These are phyloP conservation scores for Dianthus caryophyllus DNA, from an alignment of 148 eudicot species.

Conservation along the genomic window DNA sequence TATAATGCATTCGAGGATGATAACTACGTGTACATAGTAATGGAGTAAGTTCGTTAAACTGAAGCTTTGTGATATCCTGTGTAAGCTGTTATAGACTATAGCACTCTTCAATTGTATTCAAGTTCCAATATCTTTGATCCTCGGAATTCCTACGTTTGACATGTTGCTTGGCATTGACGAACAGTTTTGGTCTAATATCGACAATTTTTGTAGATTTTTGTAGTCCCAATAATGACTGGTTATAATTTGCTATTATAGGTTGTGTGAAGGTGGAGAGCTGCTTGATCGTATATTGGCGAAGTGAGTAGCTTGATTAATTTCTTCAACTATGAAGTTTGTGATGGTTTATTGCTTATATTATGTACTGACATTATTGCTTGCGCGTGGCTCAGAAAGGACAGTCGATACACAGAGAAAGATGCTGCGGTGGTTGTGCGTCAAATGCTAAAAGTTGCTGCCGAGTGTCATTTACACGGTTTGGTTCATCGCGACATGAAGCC, in stretches of 20 bases:
- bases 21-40: constrained; percentile 82
- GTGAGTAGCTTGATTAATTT: constrained; percentile 30
- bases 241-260: constrained; percentile 44
- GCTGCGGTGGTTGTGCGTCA: constrained; percentile 91
- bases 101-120: too few species aligned
- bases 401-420: constrained; percentile 89
- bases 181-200: neutral
- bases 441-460: constrained; percentile 97
- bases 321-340: neutral
- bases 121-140: too few species aligned
- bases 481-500: constrained; percentile 99
- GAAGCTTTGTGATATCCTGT: neutral
- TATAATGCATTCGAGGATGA: constrained; percentile 87
- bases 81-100: neutral
- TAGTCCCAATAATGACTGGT: neutral
- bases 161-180: too few species aligned
- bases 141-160: too few species aligned
- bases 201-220: neutral
- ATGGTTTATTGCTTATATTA: neutral
- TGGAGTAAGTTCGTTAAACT: constrained; percentile 69
- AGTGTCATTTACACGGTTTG: constrained; percentile 94
- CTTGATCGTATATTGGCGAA: constrained; percentile 84
- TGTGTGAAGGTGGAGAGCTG: constrained; percentile 97
- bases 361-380: constrained; percentile 4
- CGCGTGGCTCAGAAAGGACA: constrained; percentile 65